phyloP scores from a whole-genome alignment of 768 basidiomycete genomes.

The Pleurotus tuber-regium region DNA sequence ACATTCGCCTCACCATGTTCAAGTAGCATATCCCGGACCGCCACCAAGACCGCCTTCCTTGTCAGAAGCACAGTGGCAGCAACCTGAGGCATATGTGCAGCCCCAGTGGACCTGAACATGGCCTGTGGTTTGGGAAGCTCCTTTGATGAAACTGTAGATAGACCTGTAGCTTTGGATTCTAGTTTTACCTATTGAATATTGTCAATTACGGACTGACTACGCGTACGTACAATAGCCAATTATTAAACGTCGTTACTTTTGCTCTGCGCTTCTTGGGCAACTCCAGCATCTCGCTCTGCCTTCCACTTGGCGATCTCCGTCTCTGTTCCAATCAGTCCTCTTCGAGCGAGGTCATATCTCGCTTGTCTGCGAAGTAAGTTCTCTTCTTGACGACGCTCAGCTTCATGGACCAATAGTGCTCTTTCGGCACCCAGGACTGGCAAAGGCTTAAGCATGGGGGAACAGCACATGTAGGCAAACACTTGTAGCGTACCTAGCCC shows the following conservation, averaged over 20 bases:
- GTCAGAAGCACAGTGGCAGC: conserved; percentile 33
- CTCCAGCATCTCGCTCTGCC: conserved; percentile 32
- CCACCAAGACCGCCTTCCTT: conserved; percentile 39
- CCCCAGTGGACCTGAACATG: conserved; percentile 3
- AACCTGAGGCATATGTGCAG: conserved; percentile 20
- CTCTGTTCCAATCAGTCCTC: conserved; percentile 79
- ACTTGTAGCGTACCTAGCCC: not conserved
- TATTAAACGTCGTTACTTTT: not conserved
- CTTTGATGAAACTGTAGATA: not conserved
- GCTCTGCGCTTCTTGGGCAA: conserved; percentile 14
- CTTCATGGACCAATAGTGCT: conserved; percentile 72
- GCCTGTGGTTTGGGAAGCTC: not conserved
- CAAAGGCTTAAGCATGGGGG: no score
- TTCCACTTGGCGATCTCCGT: conserved; percentile 83
- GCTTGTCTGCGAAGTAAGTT: conserved; percentile 71
- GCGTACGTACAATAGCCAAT: not conserved
- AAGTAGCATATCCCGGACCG: conserved; percentile 35
- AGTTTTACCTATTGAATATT: not conserved
- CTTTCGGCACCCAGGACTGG: conserved; percentile 73
- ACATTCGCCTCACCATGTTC: conserved; percentile 19
- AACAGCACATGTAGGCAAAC: no score
- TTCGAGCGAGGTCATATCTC: conserved; percentile 67
- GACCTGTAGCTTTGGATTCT: not conserved
- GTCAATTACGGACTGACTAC: conserved; percentile 4
- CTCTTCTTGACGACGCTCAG: conserved; percentile 61